Conservation (phyloP, 306 rosid genomes). For the Lablab purpureus region DNA sequence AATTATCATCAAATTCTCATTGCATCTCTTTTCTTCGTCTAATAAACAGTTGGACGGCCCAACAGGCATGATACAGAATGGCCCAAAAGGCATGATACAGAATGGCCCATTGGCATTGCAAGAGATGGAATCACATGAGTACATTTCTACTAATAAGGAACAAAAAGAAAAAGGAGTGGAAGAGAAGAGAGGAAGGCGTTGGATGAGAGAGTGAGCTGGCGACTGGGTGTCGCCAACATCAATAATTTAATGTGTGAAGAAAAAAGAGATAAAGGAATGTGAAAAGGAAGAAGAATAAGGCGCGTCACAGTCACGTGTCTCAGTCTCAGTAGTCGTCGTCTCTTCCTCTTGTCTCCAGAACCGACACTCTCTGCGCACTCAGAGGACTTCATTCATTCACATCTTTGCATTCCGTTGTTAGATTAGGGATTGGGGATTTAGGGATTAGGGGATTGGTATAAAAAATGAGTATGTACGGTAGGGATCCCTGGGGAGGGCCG, state of each 20-base stretch:
- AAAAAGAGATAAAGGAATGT: background rate
- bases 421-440: too few species aligned
- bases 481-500: slow-evolving; percentile 96
- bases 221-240: background rate
- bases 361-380: background rate
- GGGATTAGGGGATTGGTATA: too few species aligned
- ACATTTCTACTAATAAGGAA: too few species aligned
- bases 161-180: too few species aligned
- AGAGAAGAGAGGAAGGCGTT: too few species aligned
- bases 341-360: background rate
- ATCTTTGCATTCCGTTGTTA: too few species aligned
- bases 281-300: background rate
- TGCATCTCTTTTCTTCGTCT: background rate
- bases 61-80: too few species aligned
- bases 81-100: background rate
- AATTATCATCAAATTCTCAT: too few species aligned
- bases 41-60: too few species aligned
- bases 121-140: background rate
- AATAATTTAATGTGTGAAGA: background rate
- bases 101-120: background rate
- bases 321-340: too few species aligned
- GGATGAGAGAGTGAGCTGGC: background rate
- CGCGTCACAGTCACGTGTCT: background rate
- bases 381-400: too few species aligned
- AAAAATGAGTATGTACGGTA: slow-evolving; percentile 68